A percentile compares a stretch with the other conserved stretches of the same genome.
Evolutionary conservation across 345 rosid species (phyloP).

Genomic region (Toxicodendron radicans): DNA sequence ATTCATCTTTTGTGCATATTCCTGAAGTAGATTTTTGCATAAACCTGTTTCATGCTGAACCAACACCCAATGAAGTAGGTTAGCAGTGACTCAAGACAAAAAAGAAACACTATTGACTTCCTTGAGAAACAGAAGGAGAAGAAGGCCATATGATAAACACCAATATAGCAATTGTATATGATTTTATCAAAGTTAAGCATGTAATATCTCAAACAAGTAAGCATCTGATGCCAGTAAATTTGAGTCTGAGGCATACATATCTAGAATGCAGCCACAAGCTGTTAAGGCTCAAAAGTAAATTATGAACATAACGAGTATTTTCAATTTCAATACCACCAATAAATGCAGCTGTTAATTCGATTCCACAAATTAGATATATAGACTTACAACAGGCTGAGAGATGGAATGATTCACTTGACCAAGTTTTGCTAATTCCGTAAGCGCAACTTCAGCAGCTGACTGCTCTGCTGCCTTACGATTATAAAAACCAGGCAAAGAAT

Average conservation of each 20-base stretch:
- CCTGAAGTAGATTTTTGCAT: constrained; percentile 90
- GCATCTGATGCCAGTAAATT: too few relatives aligned
- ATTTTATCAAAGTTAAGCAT: too few relatives aligned
- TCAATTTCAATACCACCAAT: background rate
- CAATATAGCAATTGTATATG: too few relatives aligned
- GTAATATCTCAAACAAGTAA: too few relatives aligned
- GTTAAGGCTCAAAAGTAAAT: background rate
- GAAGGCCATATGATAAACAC: too few relatives aligned
- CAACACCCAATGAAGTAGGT: constrained; percentile 17
- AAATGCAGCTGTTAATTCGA: background rate
- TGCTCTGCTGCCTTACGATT: constrained; percentile 98
- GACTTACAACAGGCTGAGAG: constrained; percentile 79
- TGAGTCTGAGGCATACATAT: background rate
- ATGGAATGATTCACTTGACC: constrained; percentile 51
- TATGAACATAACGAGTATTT: background rate
- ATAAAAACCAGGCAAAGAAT: constrained; percentile 78
- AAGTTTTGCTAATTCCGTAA: constrained; percentile 59
- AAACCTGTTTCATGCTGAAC: constrained; percentile 81
- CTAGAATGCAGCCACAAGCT: background rate
- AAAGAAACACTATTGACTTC: background rate
- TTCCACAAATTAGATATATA: background rate
- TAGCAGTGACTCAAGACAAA: background rate
- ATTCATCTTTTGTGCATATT: constrained; percentile 95
- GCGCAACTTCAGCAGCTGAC: constrained; percentile 95
- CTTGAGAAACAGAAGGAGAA: background rate